Evolutionary conservation across 257 asterid genomes (phyloP), one percentile per base, ranked within the genome.

Genomic region (Cruciata laevipes): DNA sequence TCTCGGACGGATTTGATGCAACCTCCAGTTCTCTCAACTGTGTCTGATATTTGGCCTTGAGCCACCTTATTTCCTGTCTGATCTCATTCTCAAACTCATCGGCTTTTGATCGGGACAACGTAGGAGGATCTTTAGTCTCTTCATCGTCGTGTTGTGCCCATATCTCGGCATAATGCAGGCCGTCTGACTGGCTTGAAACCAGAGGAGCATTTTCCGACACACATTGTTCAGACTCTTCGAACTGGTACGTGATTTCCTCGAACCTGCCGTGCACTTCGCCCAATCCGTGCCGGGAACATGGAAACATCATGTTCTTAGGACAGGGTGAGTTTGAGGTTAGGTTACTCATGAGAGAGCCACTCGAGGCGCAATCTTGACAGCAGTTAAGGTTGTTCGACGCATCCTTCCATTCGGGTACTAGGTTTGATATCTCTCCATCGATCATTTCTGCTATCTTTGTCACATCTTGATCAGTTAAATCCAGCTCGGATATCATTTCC

Each of bases 401-500:
- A 53, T 82, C 91, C 31, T 76, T 81, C 98, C 98, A 89, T 2
- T 84, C 96, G 0, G 96, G 98, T 14, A 89, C 90, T 72, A 91
- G 64, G 58, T 82, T 83, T 61, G 80, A 75, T 31, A 91, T 87
- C 60, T 91, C 96, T 5, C 82, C 81, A 40, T 91, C 96, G 2
- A 91, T 91, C 95, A 87, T 89, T 27, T 83, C 86, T 21, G 95
- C 90, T 77, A 91, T 91, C 66, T 83, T 84, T 13, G 82, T 82
- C 77, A 85, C 91, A 17, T 89, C 95, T 78, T 89, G 96, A 63
- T 91, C 92, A 0, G 86, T 89, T 62, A 91, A 84, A 79, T 89
- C 96, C 80, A 91, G 30, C 85, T 91, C 98, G 1, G 85, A 84
- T 42, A 91, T 89, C 98, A 91, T 91, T 78, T 91, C 98, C 12